phyloP scores from a whole-genome alignment of 1,284 basidiomycete genomes.

The Volvariella surrecta region DNA sequence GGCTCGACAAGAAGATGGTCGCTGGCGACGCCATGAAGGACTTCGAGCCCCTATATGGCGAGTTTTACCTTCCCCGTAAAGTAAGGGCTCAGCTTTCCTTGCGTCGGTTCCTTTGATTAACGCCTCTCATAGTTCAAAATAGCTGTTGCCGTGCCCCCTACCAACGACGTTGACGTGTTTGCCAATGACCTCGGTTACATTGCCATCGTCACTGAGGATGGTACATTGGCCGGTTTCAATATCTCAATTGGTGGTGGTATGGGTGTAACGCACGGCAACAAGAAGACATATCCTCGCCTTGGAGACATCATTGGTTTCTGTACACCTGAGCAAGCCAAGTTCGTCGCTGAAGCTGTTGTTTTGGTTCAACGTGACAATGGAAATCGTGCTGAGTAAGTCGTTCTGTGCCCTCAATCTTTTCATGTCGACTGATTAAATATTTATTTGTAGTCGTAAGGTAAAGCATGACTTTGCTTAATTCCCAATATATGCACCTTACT shows the following conservation, averaged over 20 bases:
- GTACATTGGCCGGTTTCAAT: conserved; percentile 82
- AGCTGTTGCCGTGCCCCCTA: conserved; percentile 92
- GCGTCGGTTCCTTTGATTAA: conserved; percentile 3
- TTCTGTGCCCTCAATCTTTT: neutral
- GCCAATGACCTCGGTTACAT: conserved; percentile 96
- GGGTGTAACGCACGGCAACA: conserved; percentile 98
- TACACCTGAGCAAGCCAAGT: conserved; percentile 77
- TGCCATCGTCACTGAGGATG: conserved; percentile 73
- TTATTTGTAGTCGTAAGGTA: conserved; percentile 39
- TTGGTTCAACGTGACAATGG: conserved; percentile 93
- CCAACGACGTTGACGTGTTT: conserved; percentile 95
- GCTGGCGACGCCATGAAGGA: conserved; percentile 55
- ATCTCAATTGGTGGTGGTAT: conserved; percentile 93
- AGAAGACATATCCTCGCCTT: conserved; percentile 95
- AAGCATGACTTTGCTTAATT: neutral
- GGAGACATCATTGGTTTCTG: conserved; percentile 92
- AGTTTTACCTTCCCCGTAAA: conserved; percentile 95
- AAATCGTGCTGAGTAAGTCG: conserved; percentile 82
- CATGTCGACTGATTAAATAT: conserved; percentile 3
- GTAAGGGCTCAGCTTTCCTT: conserved; percentile 23
- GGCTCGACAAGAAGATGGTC: conserved; percentile 64
- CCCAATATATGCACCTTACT: conserved; percentile 1
- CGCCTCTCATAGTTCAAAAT: conserved; percentile 82
- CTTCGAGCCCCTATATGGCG: conserved; percentile 93
- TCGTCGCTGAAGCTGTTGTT: conserved; percentile 91